Evolutionary conservation across 2,329 filamentous ascomycete genomes (phyloP).

Genomic region (Pseudogymnoascus sp.): DNA sequence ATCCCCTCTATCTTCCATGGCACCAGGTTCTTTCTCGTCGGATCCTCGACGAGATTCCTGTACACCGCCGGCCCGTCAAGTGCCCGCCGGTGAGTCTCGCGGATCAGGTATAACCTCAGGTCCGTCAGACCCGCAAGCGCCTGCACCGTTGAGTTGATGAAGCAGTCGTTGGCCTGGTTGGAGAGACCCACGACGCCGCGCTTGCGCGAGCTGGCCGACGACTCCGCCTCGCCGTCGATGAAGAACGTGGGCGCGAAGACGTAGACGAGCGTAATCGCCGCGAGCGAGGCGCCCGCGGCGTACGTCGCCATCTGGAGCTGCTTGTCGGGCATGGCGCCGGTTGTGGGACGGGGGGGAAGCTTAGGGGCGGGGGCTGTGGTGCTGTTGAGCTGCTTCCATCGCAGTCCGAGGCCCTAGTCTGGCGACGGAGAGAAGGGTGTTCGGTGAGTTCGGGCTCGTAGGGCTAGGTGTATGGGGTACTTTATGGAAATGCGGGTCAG

Average conservation of each 20-base stretch:
- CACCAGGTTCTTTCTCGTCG: conserved; percentile 38
- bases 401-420: neutral
- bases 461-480: neutral
- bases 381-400: neutral
- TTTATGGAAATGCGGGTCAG: conserved; percentile 1
- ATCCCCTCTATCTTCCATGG: conserved; percentile 58
- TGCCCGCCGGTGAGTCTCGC: conserved; percentile 75
- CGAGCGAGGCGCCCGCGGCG: conserved; percentile 88
- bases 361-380: neutral
- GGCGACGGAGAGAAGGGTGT: neutral
- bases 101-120: conserved; percentile 82
- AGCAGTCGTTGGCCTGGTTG: conserved; percentile 92
- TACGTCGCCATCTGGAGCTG: conserved; percentile 80
- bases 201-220: conserved; percentile 50
- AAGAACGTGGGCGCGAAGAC: conserved; percentile 97
- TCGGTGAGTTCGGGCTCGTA: neutral
- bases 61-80: conserved; percentile 76
- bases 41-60: conserved; percentile 45
- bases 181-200: conserved; percentile 80
- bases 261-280: conserved; percentile 90
- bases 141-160: conserved; percentile 94
- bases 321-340: conserved; percentile 63
- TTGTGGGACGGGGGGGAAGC: neutral
- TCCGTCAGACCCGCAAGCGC: conserved; percentile 85
- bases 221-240: conserved; percentile 68